Percentiles rank a stretch among this genome's conserved stretches.
Evolutionary conservation across 1,284 basidiomycete genomes (phyloP).

Genomic region (Amylostereum areolatum): DNA sequence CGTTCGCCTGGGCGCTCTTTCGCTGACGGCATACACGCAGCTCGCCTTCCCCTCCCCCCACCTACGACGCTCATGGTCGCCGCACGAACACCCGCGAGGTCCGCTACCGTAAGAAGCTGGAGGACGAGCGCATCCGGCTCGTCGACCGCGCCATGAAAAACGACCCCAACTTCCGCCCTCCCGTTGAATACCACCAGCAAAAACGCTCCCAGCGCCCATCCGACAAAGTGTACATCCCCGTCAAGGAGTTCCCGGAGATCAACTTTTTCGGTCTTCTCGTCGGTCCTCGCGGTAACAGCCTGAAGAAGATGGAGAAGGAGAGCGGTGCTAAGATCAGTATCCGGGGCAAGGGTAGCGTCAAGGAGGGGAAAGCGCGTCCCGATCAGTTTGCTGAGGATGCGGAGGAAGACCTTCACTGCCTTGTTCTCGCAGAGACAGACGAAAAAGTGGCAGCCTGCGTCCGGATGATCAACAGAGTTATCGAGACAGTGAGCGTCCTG

Average conservation of each 20-base stretch:
- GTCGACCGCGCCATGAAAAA: conserved; percentile 96
- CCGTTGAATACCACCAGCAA: conserved; percentile 92
- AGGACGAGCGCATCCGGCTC: conserved; percentile 91
- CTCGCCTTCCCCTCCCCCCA: conserved; percentile 94
- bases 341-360: conserved; percentile 96
- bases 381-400: conserved; percentile 94
- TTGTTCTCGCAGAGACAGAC: conserved; percentile 90
- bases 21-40: conserved; percentile 29
- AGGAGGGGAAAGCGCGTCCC: conserved; percentile 94
- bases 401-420: conserved; percentile 98
- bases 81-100: conserved; percentile 98
- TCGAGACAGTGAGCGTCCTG: conserved; percentile 79
- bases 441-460: conserved; percentile 91
- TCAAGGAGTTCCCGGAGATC: conserved; percentile 99
- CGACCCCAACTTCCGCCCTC: conserved; percentile 95
- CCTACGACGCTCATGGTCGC: conserved; percentile 94
- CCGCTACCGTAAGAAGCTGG: conserved; percentile 95
- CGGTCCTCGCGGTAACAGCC: conserved; percentile 95
- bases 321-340: conserved; percentile 99
- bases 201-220: conserved; percentile 87
- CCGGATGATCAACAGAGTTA: conserved; percentile 94
- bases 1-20: neutral
- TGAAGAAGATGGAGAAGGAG: conserved; percentile 99
- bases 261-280: conserved; percentile 99
- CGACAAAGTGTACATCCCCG: conserved; percentile 98